Conservation (phyloP, 805 yeast species). For the Hanseniaspora valbyensis region DNA sequence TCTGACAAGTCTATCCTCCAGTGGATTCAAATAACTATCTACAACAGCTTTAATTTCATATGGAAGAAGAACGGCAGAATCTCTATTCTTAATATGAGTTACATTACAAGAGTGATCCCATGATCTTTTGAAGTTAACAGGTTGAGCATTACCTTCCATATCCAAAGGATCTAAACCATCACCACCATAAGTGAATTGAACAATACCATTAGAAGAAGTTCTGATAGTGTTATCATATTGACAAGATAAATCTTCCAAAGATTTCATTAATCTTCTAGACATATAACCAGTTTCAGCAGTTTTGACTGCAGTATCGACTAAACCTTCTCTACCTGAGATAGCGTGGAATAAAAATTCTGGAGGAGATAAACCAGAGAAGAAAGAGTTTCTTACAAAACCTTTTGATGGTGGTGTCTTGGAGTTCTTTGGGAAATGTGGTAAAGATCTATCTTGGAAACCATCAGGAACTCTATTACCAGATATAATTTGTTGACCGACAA, state of each 20-base stretch:
- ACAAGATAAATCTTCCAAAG: slow-evolving; percentile 87
- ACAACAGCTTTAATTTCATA: slow-evolving; percentile 50
- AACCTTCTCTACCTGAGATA: slow-evolving; percentile 98
- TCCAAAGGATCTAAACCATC: slow-evolving; percentile 96
- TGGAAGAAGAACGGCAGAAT: slow-evolving; percentile 53
- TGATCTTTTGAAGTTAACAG: slow-evolving; percentile 84
- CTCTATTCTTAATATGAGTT: slow-evolving; percentile 39
- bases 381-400: slow-evolving; percentile 94
- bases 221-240: slow-evolving; percentile 91
- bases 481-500: slow-evolving; percentile 97
- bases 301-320: slow-evolving; percentile 98
- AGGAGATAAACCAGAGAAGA: slow-evolving; percentile 85
- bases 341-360: slow-evolving; percentile 98
- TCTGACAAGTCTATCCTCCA: slow-evolving; percentile 50
- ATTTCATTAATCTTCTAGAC: slow-evolving; percentile 96
- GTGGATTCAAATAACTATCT: slow-evolving; percentile 47
- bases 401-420: slow-evolving; percentile 96
- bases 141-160: slow-evolving; percentile 98
- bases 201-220: slow-evolving; percentile 91
- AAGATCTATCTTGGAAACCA: slow-evolving; percentile 97
- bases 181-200: slow-evolving; percentile 96
- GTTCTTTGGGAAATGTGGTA: slow-evolving; percentile 92
- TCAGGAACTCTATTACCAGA: slow-evolving; percentile 98
- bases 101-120: slow-evolving; percentile 86
- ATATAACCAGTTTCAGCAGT: slow-evolving; percentile 98